phyloP scores from a whole-genome alignment of 192 early-diverging fungal species.

The Obelidium mucronatum region DNA sequence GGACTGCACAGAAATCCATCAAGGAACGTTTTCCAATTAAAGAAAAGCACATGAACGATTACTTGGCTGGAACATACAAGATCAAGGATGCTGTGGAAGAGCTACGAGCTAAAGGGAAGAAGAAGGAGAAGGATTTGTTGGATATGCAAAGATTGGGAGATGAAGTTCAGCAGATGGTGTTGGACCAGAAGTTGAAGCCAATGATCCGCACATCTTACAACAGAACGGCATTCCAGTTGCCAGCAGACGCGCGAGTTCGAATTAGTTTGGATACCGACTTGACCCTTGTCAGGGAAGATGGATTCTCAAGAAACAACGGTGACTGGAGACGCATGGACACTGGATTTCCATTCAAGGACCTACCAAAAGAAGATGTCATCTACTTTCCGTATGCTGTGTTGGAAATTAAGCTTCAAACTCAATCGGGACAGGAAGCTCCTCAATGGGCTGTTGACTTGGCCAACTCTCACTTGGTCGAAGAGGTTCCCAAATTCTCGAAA shows the following conservation, averaged over 20 bases:
- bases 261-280: constrained; percentile 92
- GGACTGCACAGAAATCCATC: constrained; percentile 78
- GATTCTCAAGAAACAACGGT: constrained; percentile 62
- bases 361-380: constrained; percentile 76
- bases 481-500: constrained; percentile 96
- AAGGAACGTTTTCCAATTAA: constrained; percentile 91
- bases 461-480: constrained; percentile 88
- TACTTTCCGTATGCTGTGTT: constrained; percentile 93
- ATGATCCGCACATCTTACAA: constrained; percentile 88
- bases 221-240: constrained; percentile 94
- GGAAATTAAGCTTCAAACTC: constrained; percentile 95
- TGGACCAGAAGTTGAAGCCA: constrained; percentile 65
- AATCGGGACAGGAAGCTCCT: constrained; percentile 89
- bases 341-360: constrained; percentile 74
- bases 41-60: constrained; percentile 86
- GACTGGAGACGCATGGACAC: constrained; percentile 88
- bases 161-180: constrained; percentile 75
- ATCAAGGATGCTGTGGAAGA: constrained; percentile 74
- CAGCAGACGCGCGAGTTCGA: constrained; percentile 86
- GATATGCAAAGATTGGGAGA: constrained; percentile 74
- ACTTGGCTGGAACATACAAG: constrained; percentile 75
- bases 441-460: constrained; percentile 89
- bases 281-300: constrained; percentile 89
- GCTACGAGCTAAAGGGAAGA: constrained; percentile 66
- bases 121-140: constrained; percentile 66